Conservation (phyloP, 2,329 filamentous ascomycete species). For the Colletotrichum graminicola region DNA sequence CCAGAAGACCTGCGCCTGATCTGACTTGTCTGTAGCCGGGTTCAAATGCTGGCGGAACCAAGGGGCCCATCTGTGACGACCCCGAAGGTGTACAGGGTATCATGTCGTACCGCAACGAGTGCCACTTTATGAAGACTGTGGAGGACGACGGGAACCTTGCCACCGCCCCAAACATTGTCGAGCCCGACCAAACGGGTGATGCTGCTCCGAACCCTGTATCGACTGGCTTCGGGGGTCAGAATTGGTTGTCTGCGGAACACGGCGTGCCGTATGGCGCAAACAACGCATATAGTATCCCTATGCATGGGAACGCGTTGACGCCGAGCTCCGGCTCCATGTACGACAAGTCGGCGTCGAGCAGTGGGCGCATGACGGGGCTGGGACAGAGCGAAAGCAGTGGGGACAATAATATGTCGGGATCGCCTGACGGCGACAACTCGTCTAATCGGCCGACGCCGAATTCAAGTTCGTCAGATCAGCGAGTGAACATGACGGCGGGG, state of each 20-base stretch:
- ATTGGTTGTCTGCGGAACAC: conserved; percentile 57
- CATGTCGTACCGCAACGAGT: conserved; percentile 59
- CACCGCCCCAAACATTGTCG: conserved; percentile 55
- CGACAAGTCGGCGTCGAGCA: conserved; percentile 48
- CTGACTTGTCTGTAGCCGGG: conserved; percentile 47
- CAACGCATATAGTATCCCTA: conserved; percentile 34
- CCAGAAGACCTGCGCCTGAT: neutral
- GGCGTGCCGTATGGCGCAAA: conserved; percentile 49
- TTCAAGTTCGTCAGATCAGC: conserved; percentile 65
- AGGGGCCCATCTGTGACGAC: conserved; percentile 50
- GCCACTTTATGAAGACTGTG: conserved; percentile 56
- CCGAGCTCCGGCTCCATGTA: conserved; percentile 46
- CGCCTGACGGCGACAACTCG: conserved; percentile 63
- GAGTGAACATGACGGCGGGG: conserved; percentile 43
- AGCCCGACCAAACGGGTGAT: conserved; percentile 52
- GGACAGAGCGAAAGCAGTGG: conserved; percentile 58
- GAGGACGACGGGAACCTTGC: conserved; percentile 58
- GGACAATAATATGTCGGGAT: conserved; percentile 60
- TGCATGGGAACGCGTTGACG: conserved; percentile 37
- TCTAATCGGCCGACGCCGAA: conserved; percentile 71
- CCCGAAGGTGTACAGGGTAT: conserved; percentile 53
- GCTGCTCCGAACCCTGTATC: conserved; percentile 41
- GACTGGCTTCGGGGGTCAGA: conserved; percentile 48
- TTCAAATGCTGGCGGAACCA: conserved; percentile 42
- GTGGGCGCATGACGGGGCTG: conserved; percentile 52